phyloP scores from a whole-genome alignment of 768 basidiomycete genomes.

The Trametes cinnabarina region DNA sequence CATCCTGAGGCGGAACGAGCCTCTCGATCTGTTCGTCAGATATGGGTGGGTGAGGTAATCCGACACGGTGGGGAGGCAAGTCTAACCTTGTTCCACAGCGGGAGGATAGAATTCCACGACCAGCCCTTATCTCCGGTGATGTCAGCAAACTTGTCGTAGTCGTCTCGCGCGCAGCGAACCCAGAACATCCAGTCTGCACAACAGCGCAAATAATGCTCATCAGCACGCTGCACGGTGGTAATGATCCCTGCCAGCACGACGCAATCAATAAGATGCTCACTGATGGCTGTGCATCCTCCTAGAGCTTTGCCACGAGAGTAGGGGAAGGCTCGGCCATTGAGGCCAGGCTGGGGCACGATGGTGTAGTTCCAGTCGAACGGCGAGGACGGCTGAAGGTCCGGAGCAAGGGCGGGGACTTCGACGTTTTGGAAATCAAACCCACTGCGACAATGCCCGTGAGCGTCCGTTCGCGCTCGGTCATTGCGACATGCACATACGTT shows the following conservation, averaged over 20 bases:
- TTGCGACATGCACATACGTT: not conserved
- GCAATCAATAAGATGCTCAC: slow-evolving; percentile 9
- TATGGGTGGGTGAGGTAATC: not conserved
- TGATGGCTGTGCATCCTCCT: slow-evolving; percentile 29
- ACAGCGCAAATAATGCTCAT: not conserved
- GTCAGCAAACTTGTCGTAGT: not conserved
- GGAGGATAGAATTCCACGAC: not conserved
- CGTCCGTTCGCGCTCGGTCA: too few species aligned
- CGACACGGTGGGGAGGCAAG: not conserved
- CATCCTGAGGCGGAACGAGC: slow-evolving; percentile 15
- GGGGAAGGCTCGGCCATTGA: slow-evolving; percentile 18
- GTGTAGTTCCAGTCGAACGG: slow-evolving; percentile 31
- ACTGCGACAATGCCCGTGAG: too few species aligned
- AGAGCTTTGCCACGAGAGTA: slow-evolving; percentile 27
- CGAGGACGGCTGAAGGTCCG: slow-evolving; percentile 17
- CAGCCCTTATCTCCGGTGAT: not conserved
- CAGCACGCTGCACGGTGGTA: not conserved
- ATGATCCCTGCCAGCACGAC: not conserved
- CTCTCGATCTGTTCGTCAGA: not conserved
- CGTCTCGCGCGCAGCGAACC: not conserved
- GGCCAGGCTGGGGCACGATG: slow-evolving; percentile 22
- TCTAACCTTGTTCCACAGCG: not conserved
- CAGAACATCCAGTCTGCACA: not conserved
- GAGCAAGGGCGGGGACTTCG: slow-evolving; percentile 22
- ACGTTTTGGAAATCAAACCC: not conserved